Evolutionary conservation across 192 early-diverging fungal species (phyloP), one percentile per base, ranked within the genome.

Genomic region (Oehlia diaphana): DNA sequence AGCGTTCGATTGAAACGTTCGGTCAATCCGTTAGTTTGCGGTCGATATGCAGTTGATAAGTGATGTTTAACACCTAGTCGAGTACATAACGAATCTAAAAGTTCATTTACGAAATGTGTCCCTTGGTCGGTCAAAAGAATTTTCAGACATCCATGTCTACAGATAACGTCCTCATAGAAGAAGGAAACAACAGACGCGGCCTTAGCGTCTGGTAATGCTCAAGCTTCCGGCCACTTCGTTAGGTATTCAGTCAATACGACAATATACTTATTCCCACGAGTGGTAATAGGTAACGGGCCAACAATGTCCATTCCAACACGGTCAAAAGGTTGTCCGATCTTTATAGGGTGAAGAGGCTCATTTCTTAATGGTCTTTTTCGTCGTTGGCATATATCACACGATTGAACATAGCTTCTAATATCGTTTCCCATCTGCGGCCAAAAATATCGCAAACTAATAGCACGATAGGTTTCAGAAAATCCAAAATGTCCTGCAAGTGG

Each of bases 161-260:
- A 72, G 14, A 80, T 66, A 2, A 80, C 63, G 4, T 80, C 73
- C 10, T 80, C 49, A 35, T 53, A 75, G 2, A 80, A 26, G 50
- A 80, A 80, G 1, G 31, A 7, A 0, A 37, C 62, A 8, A 77
- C 47, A 4, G 75, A 42, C 0, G 28, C 16, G 61, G 50, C 70
- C 44, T 58, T 44, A 26, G 67, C 33, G 19, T 78, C 37, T 0
- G 62, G 35, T 16, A 72, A 13, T 1, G 74, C 76, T 65, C 9
- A 2, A 37, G 70, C 81, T 33, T 77, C 63, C 0, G 74, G 66
- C 37, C 74, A 44, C 1, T 44, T 44, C 0, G 42, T 44, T 9
- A 44, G 0, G 9, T 44, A 44, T 44, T 44, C 1, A 2, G 65
- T 80, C 2, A 47, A 64, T 0, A 79, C 70, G 1, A 72, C 44